These are phyloP conservation scores for Epithemia pelagica DNA, from an alignment of 108 stramenopile genomes.

Conservation along the genomic window DNA sequence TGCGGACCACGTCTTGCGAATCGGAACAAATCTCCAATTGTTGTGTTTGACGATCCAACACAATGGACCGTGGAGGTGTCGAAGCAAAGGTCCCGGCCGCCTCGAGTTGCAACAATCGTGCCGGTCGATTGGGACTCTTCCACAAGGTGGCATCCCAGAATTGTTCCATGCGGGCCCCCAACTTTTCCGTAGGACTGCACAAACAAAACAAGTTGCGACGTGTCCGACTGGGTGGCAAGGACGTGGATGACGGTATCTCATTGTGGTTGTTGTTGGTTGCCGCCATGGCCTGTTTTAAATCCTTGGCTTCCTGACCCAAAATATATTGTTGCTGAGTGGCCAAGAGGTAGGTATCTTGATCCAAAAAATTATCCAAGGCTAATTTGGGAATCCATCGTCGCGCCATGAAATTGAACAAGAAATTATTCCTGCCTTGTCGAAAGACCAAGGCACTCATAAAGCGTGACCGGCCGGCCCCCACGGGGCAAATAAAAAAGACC, in stretches of 20 bases:
- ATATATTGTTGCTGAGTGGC: constrained; percentile 49
- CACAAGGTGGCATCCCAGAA: constrained; percentile 57
- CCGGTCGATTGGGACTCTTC: constrained; percentile 46
- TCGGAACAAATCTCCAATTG: constrained; percentile 47
- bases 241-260: too few species aligned
- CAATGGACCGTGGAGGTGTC: constrained; percentile 33
- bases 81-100: constrained; percentile 13
- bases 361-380: constrained; percentile 50
- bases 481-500: constrained; percentile 55
- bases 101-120: constrained; percentile 25
- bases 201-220: constrained; percentile 3
- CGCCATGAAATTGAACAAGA: constrained; percentile 10
- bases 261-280: not conserved
- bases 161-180: constrained; percentile 25
- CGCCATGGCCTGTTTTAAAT: constrained; percentile 14
- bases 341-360: constrained; percentile 66
- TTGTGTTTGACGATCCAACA: constrained; percentile 51
- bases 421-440: constrained; percentile 12
- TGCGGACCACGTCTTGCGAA: constrained; percentile 42
- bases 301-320: constrained; percentile 45
- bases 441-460: constrained; percentile 47
- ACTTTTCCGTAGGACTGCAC: constrained; percentile 6
- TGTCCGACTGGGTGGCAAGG: not conserved
- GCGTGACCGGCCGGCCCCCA: constrained; percentile 43
- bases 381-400: constrained; percentile 50